Evolutionary conservation across 495 filamentous ascomycete genomes (phyloP), one percentile per base, ranked within the genome.

Genomic region (Aspergillus heteromorphus): DNA sequence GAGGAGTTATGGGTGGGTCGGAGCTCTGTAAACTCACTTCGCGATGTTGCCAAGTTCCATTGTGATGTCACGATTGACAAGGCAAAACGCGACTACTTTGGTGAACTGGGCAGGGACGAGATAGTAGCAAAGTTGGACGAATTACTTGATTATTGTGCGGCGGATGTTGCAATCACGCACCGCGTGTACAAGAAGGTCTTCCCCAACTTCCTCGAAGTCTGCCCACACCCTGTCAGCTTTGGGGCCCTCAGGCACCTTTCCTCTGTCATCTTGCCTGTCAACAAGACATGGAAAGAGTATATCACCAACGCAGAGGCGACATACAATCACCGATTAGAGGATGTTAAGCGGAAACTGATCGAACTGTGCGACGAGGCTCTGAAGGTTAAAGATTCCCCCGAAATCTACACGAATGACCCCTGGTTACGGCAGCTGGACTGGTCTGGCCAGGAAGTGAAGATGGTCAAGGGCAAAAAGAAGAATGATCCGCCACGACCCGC

Each of bases 191-290:
- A 87, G 66, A 88, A 87, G 49, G 89, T 97, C 2, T 93, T 99
- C 47, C 89, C 91, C 1, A 83, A 85, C 43, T 99, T 95, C 65
- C 75, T 97, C 10, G 73, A 87, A 29, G 85, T 87, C 29, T 97
- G 93, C 60, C 92, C 95, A 3, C 95, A 99, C 71, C 95, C 93
- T 2, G 93, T 97, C 56, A 97, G 91, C 68, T 99, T 99, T 64
- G 92, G 89, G 5, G 92, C 93, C 10, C 79, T 97, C 25, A 82
- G 95, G 40, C 91, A 97, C 69, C 79, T 99, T 6, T 91, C 92
- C 5, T 87, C 91, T 5, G 89, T 96, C 45, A 95, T 96, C 52
- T 75, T 99, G 25, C 93, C 93, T 0, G 89, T 97, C 55, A 81
- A 97, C 61, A 78, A 86, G 57, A 83, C 86, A 0, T 99, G 95